Base-by-base conservation (phyloP, 2,329 filamentous ascomycete species). In the Rutstroemia sp. region DNA sequence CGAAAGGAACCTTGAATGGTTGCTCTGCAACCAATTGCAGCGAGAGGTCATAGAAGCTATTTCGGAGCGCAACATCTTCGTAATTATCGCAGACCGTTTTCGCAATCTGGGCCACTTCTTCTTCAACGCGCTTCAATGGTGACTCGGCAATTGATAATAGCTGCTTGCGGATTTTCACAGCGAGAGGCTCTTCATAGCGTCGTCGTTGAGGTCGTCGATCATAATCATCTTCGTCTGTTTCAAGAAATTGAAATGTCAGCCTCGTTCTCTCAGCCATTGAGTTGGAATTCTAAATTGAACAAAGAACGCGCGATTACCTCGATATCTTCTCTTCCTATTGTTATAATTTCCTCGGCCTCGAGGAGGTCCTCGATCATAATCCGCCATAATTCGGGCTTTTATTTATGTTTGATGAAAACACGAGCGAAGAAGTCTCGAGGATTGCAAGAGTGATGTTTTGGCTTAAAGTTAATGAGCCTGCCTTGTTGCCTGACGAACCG, bases 1-100 rank as follows among this genome's bases (percentile, higher is more conserved):
- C 80, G 69, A 96, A 97, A 0, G 94, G 92, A n/a, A 91, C 95
- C 77, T 97, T 97, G 72, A 99, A 86, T 1, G 94, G 94, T 73
- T 99, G 94, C 74, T 99, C 94, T 38, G 89, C 71, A 45, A 88
- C 79, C 62, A 97, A 78, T 72, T 92, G 88, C 57, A 92, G 74
- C 7, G 84, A 77, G 30, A 95, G 79, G 57, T 86, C 82, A 62
- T 88, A 76, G 70, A 95, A 95, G 51, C 79, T 83, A 34, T 78
- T 80, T 62, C 84, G 84, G 54, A 95, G 75, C 63, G 91, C 87
- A 63, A 86, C 83, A 68, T 95, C 88, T n/a, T 95, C 91, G 69
- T 87, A 88, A 71, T 95, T 87, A 46, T 95, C 89, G 34, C 86
- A 80, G 16, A 95, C 82, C 49, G 86, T 81, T 65, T 86, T 88